Percentiles rank a stretch among this genome's conserved stretches.
These are phyloP conservation scores for Clarireedia homoeocarpa DNA, from an alignment of 2,329 filamentous ascomycete species.

Conservation along the genomic window DNA sequence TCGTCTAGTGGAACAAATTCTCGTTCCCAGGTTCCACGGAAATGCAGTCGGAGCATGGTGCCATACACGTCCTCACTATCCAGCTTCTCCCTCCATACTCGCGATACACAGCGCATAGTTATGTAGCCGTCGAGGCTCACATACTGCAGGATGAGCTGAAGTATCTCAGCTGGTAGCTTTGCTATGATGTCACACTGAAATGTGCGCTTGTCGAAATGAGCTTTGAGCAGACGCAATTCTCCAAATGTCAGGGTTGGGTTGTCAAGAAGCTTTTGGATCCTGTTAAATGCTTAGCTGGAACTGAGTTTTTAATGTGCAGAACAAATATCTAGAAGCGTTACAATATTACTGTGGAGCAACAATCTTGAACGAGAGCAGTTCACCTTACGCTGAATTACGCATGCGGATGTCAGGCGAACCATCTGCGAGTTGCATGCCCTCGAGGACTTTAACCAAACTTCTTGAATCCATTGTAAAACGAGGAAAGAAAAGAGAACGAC, in stretches of 20 bases:
- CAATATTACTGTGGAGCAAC: not conserved
- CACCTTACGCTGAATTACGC: constrained; percentile 4
- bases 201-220: constrained; percentile 6
- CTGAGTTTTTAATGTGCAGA: not conserved
- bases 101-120: constrained; percentile 18
- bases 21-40: constrained; percentile 9
- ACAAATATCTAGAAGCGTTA: not conserved
- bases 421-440: not conserved
- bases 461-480: not conserved
- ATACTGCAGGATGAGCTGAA: constrained; percentile 13
- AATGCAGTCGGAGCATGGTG: constrained; percentile 14
- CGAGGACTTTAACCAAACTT: not conserved
- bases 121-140: constrained; percentile 22
- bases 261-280: not conserved
- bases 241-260: not conserved
- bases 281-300: not conserved
- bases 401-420: not conserved
- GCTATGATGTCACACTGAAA: not conserved
- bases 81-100: constrained; percentile 18
- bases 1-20: not conserved
- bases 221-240: not conserved
- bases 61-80: constrained; percentile 13
- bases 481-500: not conserved
- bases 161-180: constrained; percentile 18
- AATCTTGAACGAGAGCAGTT: not conserved